These are phyloP conservation scores for Auriscalpium microsporum DNA, from an alignment of 768 basidiomycete genomes.

Conservation along the genomic window DNA sequence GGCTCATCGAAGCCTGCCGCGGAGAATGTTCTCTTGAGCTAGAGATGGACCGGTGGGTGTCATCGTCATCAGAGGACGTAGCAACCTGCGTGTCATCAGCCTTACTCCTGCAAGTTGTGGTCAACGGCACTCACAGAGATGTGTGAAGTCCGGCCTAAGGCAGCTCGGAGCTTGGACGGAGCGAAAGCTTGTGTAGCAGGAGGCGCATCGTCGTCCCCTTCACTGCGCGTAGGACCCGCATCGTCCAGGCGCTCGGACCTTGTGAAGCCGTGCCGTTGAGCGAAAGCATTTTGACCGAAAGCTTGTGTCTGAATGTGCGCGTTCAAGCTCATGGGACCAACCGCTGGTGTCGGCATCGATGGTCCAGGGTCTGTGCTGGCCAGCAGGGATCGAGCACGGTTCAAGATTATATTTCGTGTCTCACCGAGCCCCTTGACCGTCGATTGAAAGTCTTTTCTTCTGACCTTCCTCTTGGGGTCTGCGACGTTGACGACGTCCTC, in stretches of 20 bases:
- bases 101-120: slow-evolving; percentile 3
- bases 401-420: slow-evolving; percentile 12
- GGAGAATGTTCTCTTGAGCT: slow-evolving; percentile 26
- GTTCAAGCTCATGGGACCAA: neutral
- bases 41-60: neutral
- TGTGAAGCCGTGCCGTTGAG: neutral
- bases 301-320: slow-evolving; percentile 12
- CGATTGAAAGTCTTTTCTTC: neutral
- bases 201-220: slow-evolving; percentile 13
- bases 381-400: slow-evolving; percentile 14
- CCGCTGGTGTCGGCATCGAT: neutral
- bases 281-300: slow-evolving; percentile 19
- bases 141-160: neutral
- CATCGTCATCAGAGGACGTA: neutral
- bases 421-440: slow-evolving; percentile 9
- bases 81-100: slow-evolving; percentile 29
- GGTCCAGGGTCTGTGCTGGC: neutral
- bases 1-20: slow-evolving; percentile 11
- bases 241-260: neutral
- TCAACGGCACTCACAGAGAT: neutral
- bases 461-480: slow-evolving; percentile 6
- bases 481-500: slow-evolving; percentile 10
- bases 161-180: slow-evolving; percentile 24
- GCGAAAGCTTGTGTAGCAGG: slow-evolving; percentile 23
- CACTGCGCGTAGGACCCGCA: neutral